Percentiles rank a stretch among this genome's conserved stretches.
phyloP scores from a whole-genome alignment of 257 asterid genomes.

The Rubia yunnanensis region DNA sequence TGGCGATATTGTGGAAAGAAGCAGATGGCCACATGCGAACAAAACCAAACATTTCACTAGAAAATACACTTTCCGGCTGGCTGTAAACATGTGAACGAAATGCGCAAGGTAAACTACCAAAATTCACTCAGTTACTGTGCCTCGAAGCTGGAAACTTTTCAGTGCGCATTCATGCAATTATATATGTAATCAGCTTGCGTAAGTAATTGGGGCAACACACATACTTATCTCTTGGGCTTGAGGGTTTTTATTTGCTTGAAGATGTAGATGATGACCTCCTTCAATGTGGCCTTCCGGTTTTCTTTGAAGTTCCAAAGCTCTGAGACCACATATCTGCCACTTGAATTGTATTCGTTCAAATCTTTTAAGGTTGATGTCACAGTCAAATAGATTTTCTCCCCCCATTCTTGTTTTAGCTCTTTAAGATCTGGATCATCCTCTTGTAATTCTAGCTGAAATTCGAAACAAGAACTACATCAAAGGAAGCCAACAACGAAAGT shows the following conservation, averaged over 20 bases:
- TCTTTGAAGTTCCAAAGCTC: conserved; percentile 39
- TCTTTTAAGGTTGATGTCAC: conserved; percentile 27
- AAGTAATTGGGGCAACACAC: not conserved
- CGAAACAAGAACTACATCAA: conserved; percentile 1
- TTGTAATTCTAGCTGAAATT: conserved; percentile 22
- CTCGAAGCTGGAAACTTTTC: too few species aligned
- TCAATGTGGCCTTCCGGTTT: conserved; percentile 32
- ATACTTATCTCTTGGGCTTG: conserved; percentile 20
- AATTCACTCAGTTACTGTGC: too few species aligned
- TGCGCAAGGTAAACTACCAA: not conserved
- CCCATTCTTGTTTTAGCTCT: conserved; percentile 23
- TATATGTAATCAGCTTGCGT: too few species aligned
- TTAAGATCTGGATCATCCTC: conserved; percentile 20
- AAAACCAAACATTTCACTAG: not conserved
- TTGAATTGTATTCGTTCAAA: conserved; percentile 32
- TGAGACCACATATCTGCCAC: conserved; percentile 35
- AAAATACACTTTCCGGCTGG: too few species aligned
- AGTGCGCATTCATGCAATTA: too few species aligned
- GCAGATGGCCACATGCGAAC: too few species aligned
- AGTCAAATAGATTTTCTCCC: conserved; percentile 20
- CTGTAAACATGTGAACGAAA: not conserved
- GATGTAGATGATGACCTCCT: conserved; percentile 31
- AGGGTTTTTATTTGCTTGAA: conserved; percentile 26
- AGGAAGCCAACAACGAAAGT: not conserved
- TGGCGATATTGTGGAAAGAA: too few species aligned